phyloP scores from a whole-genome alignment of 2,329 filamentous ascomycete species.

The Hypoxylon sp. region DNA sequence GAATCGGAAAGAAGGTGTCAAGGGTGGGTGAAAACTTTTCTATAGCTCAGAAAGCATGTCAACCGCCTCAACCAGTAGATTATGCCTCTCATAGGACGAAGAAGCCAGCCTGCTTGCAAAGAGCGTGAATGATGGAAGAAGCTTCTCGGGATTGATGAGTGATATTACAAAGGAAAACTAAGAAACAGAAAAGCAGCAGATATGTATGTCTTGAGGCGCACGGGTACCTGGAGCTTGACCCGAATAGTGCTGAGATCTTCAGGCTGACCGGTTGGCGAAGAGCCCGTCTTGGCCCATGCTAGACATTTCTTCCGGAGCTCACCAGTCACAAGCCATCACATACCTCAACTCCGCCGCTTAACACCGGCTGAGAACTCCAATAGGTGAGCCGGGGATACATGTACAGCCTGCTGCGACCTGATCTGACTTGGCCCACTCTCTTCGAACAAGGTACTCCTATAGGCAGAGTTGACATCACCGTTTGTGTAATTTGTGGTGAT shows the following conservation, averaged over 20 bases:
- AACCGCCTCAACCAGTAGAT: neutral
- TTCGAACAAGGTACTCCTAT: neutral
- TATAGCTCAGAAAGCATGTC: neutral
- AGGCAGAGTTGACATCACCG: slow-evolving; percentile 29
- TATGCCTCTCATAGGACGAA: neutral
- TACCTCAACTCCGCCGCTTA: slow-evolving; percentile 35
- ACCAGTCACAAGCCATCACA: slow-evolving; percentile 37
- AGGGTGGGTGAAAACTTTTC: neutral
- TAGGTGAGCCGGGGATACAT: slow-evolving; percentile 8
- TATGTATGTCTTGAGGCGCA: slow-evolving; percentile 11
- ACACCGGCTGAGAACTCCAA: slow-evolving; percentile 28
- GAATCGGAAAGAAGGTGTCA: neutral
- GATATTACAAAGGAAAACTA: slow-evolving; percentile 8
- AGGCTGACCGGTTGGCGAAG: slow-evolving; percentile 19
- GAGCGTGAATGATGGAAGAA: slow-evolving; percentile 1
- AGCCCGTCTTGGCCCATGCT: slow-evolving; percentile 21
- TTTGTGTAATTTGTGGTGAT: slow-evolving; percentile 15
- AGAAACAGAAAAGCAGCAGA: slow-evolving; percentile 14
- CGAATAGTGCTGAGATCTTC: slow-evolving; percentile 34
- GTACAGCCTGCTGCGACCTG: slow-evolving; percentile 12
- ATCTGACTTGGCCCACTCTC: slow-evolving; percentile 19
- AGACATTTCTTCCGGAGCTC: slow-evolving; percentile 33
- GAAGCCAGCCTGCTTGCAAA: slow-evolving; percentile 3
- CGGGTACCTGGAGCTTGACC: slow-evolving; percentile 28
- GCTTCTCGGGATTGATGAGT: slow-evolving; percentile 1